Evolutionary conservation across 768 basidiomycete species (phyloP).

Genomic region (Mycena filopes): DNA sequence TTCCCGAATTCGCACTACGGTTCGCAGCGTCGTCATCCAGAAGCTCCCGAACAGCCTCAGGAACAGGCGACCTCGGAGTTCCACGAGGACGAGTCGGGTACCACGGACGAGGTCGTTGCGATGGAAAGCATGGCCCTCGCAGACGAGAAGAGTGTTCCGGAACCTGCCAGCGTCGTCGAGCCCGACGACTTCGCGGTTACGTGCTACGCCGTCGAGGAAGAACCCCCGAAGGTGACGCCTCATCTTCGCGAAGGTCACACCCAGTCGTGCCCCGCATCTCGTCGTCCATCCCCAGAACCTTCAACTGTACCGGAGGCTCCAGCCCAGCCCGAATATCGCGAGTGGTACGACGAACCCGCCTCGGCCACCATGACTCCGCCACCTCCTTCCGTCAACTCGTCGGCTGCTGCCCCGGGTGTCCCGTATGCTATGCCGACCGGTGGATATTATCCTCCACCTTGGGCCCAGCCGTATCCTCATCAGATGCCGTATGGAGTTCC

Average conservation of each 20-base stretch:
- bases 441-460: constrained; percentile 60
- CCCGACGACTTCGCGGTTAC: constrained; percentile 12
- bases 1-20: constrained; percentile 43
- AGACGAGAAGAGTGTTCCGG: constrained; percentile 8
- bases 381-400: constrained; percentile 43
- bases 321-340: constrained; percentile 49
- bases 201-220: constrained; percentile 1
- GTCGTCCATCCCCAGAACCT: constrained; percentile 34
- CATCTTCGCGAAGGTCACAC: constrained; percentile 22
- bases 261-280: constrained; percentile 33
- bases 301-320: constrained; percentile 27
- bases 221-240: background rate
- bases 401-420: constrained; percentile 32
- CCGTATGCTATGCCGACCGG: constrained; percentile 53
- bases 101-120: constrained; percentile 14
- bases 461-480: constrained; percentile 64
- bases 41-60: constrained; percentile 28
- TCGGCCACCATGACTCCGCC: constrained; percentile 50
- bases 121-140: constrained; percentile 7
- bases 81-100: constrained; percentile 9
- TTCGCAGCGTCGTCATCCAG: constrained; percentile 42
- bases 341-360: constrained; percentile 57
- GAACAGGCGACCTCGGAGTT: constrained; percentile 26
- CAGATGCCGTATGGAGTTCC: constrained; percentile 64
- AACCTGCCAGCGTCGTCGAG: background rate